These are phyloP conservation scores for Scheffersomyces lignicola DNA, from an alignment of 1,139 yeast species.

Conservation along the genomic window DNA sequence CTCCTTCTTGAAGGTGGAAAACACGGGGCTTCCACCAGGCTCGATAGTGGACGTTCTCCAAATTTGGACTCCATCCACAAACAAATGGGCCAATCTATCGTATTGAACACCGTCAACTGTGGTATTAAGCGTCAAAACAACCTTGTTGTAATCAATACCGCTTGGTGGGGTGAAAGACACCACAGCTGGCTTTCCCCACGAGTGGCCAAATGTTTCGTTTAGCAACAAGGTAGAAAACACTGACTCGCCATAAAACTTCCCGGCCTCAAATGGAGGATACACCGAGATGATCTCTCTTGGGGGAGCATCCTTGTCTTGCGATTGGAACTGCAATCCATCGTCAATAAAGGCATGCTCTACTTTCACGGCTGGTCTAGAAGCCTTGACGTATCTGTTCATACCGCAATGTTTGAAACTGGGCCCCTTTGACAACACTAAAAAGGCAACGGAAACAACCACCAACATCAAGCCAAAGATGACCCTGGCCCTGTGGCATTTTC, in stretches of 20 bases:
- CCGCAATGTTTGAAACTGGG: background rate
- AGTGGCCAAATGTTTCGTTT: conserved; percentile 36
- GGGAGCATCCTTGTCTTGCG: background rate
- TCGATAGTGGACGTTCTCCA: conserved; percentile 90
- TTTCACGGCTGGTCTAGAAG: background rate
- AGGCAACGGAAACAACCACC: no score
- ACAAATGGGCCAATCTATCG: conserved; percentile 74
- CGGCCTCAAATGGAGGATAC: conserved; percentile 22
- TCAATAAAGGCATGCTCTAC: conserved; percentile 1
- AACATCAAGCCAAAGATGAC: no score
- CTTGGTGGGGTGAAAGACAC: conserved; percentile 28
- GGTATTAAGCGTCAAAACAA: conserved; percentile 59
- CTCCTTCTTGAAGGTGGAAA: conserved; percentile 59
- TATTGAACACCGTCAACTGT: conserved; percentile 68
- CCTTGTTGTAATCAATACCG: conserved; percentile 51
- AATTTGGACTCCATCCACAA: conserved; percentile 62
- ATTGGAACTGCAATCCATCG: background rate
- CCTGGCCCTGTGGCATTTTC: no score
- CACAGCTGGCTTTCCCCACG: conserved; percentile 37
- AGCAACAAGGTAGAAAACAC: conserved; percentile 26
- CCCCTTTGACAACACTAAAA: no score
- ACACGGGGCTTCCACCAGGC: conserved; percentile 55
- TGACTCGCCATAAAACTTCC: conserved; percentile 26
- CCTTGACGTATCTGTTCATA: background rate
- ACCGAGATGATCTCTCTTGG: conserved; percentile 25